A percentile compares a stretch with the other conserved stretches of the same genome.
phyloP scores from a whole-genome alignment of 2,329 filamentous ascomycete species.

The Ophiostoma ips region DNA sequence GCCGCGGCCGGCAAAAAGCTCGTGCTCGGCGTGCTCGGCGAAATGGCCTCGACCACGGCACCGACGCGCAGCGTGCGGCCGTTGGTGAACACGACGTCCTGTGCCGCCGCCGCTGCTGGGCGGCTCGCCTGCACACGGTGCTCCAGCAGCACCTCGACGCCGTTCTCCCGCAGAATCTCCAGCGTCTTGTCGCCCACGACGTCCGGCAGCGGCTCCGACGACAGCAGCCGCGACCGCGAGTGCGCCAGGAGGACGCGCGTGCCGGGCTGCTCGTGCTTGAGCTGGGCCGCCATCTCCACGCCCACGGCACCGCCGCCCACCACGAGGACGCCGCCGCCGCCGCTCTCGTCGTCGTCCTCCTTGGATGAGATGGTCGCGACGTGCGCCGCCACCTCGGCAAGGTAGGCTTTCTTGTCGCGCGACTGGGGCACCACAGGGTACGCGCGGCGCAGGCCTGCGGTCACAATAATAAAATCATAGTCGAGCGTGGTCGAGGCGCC shows the following conservation, averaged over 20 bases:
- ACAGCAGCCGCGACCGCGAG: constrained; percentile 55
- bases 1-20: constrained; percentile 44
- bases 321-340: constrained; percentile 41
- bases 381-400: constrained; percentile 47
- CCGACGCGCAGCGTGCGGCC: constrained; percentile 46
- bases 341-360: too few species aligned
- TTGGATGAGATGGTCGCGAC: constrained; percentile 40
- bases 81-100: constrained; percentile 43
- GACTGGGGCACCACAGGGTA: constrained; percentile 64
- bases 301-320: constrained; percentile 72
- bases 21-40: constrained; percentile 47
- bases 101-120: constrained; percentile 21
- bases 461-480: constrained; percentile 67
- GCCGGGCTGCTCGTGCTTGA: constrained; percentile 52
- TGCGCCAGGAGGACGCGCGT: constrained; percentile 61
- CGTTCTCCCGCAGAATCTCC: constrained; percentile 43
- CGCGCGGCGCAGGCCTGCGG: constrained; percentile 53
- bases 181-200: constrained; percentile 51
- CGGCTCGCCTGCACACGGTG: constrained; percentile 42
- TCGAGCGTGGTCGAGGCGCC: constrained; percentile 22
- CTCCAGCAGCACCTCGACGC: constrained; percentile 50
- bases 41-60: constrained; percentile 56
- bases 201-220: constrained; percentile 56
- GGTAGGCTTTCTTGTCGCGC: constrained; percentile 45
- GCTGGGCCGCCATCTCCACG: constrained; percentile 68